Evolutionary conservation across 2,329 filamentous ascomycete species (phyloP).

Genomic region (Exophiala oligosperma): DNA sequence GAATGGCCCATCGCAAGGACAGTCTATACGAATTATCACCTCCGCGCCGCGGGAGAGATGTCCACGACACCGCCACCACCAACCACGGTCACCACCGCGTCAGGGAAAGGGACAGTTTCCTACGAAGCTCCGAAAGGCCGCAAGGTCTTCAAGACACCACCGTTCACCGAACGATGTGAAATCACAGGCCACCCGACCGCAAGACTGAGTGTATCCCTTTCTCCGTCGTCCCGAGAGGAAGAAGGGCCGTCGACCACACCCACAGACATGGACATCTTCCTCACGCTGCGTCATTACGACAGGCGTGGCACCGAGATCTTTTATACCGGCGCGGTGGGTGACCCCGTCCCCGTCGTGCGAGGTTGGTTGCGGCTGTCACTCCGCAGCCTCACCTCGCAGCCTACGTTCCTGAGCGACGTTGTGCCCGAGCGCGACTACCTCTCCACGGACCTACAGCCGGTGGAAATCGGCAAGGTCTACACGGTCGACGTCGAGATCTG

Average conservation of each 20-base stretch:
- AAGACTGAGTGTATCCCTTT: neutral
- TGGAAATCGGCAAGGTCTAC: constrained; percentile 52
- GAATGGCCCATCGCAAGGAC: neutral
- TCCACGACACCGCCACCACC: neutral
- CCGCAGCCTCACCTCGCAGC: constrained; percentile 47
- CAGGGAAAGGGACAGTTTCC: neutral
- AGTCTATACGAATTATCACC: neutral
- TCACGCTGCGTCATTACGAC: constrained; percentile 55
- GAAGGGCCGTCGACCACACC: neutral
- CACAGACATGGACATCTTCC: constrained; percentile 45
- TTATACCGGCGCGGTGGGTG: constrained; percentile 57
- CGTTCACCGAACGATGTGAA: neutral
- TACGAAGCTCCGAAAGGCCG: neutral
- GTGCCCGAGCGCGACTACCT: constrained; percentile 54
- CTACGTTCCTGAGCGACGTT: constrained; percentile 46
- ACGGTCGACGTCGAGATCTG: constrained; percentile 48
- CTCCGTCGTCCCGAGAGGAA: neutral
- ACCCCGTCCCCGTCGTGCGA: constrained; percentile 54
- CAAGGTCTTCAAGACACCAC: neutral
- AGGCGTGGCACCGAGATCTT: constrained; percentile 52
- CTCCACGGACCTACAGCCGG: constrained; percentile 48
- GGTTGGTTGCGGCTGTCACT: constrained; percentile 55
- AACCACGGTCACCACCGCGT: neutral
- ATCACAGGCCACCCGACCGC: neutral
- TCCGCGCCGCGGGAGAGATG: neutral